A percentile compares a stretch with the other conserved stretches of the same genome.
These are phyloP conservation scores for Pythium dissotocum DNA, from an alignment of 352 stramenopile genomes.

Conservation along the genomic window DNA sequence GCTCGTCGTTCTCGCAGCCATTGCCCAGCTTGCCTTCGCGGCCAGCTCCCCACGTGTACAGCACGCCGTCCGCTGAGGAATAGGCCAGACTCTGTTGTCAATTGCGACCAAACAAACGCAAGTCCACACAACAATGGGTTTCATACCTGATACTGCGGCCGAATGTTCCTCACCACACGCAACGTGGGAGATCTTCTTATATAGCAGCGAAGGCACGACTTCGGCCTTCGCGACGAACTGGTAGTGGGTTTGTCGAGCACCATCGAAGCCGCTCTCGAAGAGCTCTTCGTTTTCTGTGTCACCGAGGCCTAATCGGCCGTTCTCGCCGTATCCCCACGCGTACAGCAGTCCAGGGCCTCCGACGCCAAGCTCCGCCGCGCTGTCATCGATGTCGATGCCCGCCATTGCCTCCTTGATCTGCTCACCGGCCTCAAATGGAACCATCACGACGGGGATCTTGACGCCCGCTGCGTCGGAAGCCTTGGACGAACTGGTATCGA, in stretches of 20 bases:
- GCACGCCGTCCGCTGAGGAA: conserved; percentile 44
- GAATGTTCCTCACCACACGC: conserved; percentile 72
- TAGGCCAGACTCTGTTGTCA: not conserved
- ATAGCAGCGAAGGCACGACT: conserved; percentile 48
- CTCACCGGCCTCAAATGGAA: conserved; percentile 47
- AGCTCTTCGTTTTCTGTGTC: conserved; percentile 68
- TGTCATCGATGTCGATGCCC: conserved; percentile 49
- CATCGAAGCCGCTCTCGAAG: conserved; percentile 70
- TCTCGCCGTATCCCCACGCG: conserved; percentile 67
- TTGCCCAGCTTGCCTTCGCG: conserved; percentile 73
- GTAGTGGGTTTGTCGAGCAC: conserved; percentile 64
- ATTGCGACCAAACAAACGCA: not conserved
- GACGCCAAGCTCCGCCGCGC: conserved; percentile 44
- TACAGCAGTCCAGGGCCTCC: conserved; percentile 51
- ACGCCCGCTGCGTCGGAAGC: conserved; percentile 41
- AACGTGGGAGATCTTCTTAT: conserved; percentile 44
- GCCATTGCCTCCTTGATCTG: conserved; percentile 47
- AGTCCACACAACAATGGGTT: not conserved
- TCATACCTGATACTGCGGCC: conserved; percentile 50
- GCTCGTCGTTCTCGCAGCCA: conserved; percentile 55
- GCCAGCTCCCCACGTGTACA: conserved; percentile 74
- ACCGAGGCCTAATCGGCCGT: conserved; percentile 63
- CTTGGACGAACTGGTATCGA: conserved; percentile 39
- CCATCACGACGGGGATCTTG: conserved; percentile 67
- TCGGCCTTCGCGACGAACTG: conserved; percentile 55